Percentiles rank a stretch among this genome's conserved stretches.
phyloP scores from a whole-genome alignment of 768 basidiomycete genomes.

The Pisolithus microcarpus region DNA sequence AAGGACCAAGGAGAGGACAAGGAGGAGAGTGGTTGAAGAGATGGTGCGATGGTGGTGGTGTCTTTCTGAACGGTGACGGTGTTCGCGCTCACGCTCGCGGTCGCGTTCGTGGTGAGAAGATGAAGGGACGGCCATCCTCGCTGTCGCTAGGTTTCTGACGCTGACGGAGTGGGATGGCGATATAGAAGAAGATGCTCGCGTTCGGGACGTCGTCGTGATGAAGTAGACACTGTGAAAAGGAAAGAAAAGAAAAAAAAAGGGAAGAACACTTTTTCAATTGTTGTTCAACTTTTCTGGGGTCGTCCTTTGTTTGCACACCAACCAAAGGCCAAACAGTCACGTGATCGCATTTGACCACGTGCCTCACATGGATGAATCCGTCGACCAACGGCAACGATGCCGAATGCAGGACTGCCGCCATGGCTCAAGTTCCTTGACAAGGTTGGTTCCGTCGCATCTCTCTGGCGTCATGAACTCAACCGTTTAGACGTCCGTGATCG shows the following conservation, averaged over 20 bases:
- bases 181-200: constrained; percentile 60
- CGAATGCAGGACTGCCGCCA: constrained; percentile 1
- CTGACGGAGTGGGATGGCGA: constrained; percentile 60
- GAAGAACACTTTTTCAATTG: constrained; percentile 14
- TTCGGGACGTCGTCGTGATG: constrained; percentile 57
- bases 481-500: constrained; percentile 50
- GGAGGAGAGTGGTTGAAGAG: constrained; percentile 81
- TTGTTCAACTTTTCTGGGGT: constrained; percentile 16
- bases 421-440: constrained; percentile 29
- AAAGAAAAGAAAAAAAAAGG: constrained; percentile 19
- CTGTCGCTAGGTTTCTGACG: constrained; percentile 39
- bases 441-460: constrained; percentile 10
- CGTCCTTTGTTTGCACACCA: constrained; percentile 21
- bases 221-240: neutral
- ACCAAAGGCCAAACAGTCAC: constrained; percentile 23
- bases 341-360: constrained; percentile 19
- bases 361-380: neutral
- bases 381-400: neutral
- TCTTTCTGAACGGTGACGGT: constrained; percentile 53
- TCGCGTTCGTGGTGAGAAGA: constrained; percentile 70
- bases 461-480: neutral
- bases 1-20: constrained; percentile 77
- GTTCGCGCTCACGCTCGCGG: constrained; percentile 38
- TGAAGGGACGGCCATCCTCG: constrained; percentile 78
- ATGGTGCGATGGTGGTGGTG: constrained; percentile 81